Evolutionary conservation across 2,329 filamentous ascomycete genomes (phyloP), one percentile per base, ranked within the genome.

Genomic region (Claviceps monticola): DNA sequence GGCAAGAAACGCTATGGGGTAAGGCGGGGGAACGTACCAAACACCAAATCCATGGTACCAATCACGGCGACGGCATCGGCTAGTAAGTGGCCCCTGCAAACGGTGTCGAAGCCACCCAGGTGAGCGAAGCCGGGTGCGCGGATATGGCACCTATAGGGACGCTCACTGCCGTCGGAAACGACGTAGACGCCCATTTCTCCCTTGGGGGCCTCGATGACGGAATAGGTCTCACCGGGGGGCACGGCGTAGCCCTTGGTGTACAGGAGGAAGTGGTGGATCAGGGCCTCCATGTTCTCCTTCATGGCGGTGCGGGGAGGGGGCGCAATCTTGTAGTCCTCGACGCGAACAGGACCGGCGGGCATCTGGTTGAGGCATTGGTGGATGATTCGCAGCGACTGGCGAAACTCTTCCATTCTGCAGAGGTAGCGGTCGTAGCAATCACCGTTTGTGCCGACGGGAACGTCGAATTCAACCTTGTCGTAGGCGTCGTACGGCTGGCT

Each of bases 261-360:
- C 51, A 98, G 83, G 59, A 98, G 74, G 79, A 98, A 98, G 76
- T 98, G 93, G 74, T 98, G 93, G 67, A 98, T 98, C 44, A 98
- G 80, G 41, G 93, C 90, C 74, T 98, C 93, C 94, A 98, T 98
- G 76, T 98, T 98, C 81, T 98, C 93, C 80, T 98, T 98, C 93
- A 98, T 98, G 64, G 93, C 93, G 45, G 88, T 78, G 64, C 93
- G 84, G n/a, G 93, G 94, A 56, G 93, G 93, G 21, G 93, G 93
- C 2, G 88, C 86, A 64, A 98, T 81, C 81, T 98, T 98, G 82
- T 97, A 98, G 72, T 98, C 93, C 72, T 98, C 93, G 43, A 96
- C 88, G 60, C 91, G 86, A 66, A 97, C 80, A 50, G 93, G 93
- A 29, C 93, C 93, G 48, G 87, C 79, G 48, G 94, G 91, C 88